phyloP scores from a whole-genome alignment of 1,284 basidiomycete genomes.

The Gymnopus androsaceus region DNA sequence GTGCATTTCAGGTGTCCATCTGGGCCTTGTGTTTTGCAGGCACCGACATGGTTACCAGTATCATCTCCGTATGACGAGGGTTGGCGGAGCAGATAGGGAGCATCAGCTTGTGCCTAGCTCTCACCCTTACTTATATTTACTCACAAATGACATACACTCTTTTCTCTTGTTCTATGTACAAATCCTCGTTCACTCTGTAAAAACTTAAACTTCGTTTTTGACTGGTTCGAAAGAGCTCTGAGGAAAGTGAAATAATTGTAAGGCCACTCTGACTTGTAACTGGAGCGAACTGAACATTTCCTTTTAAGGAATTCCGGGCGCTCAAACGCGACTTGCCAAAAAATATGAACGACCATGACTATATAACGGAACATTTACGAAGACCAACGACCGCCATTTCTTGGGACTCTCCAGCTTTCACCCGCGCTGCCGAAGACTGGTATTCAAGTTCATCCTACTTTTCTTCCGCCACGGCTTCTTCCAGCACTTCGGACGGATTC shows the following conservation, averaged over 20 bases:
- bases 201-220: too few species aligned
- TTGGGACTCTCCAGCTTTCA: too few species aligned
- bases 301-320: background rate
- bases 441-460: background rate
- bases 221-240: too few species aligned
- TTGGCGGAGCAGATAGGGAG: too few species aligned
- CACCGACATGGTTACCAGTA: background rate
- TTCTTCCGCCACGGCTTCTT: background rate
- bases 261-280: background rate
- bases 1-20: background rate
- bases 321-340: too few species aligned
- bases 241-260: too few species aligned
- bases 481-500: slow-evolving; percentile 17
- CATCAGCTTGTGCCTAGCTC: too few species aligned
- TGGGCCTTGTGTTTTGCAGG: background rate
- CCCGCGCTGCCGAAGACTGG: too few species aligned
- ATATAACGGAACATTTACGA: slow-evolving; percentile 16
- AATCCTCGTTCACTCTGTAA: too few species aligned
- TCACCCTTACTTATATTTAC: too few species aligned
- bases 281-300: background rate
- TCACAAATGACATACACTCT: too few species aligned
- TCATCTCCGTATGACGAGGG: background rate
- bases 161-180: too few species aligned
- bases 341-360: slow-evolving; percentile 8
- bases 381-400: background rate